Conservation (phyloP, 495 filamentous ascomycete genomes). For the Penicillium lividum region DNA sequence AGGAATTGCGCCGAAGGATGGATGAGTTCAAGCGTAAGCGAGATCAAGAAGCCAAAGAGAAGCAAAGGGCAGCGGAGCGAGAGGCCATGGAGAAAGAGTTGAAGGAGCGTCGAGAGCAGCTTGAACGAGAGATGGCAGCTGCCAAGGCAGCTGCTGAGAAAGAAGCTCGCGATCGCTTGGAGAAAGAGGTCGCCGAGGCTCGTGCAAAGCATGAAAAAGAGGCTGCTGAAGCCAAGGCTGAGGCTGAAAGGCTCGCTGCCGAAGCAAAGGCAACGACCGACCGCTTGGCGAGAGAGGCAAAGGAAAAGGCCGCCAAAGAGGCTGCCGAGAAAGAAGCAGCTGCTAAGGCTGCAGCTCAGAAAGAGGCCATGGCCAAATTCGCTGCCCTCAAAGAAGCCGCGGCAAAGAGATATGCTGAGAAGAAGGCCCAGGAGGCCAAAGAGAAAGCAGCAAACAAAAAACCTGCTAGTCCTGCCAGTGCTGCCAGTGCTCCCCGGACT, state of each 20-base stretch:
- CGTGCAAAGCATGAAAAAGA: constrained; percentile 38
- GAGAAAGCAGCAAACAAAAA: constrained; percentile 33
- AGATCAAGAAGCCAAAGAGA: constrained; percentile 47
- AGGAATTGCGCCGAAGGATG: constrained; percentile 56
- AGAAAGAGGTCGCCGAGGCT: constrained; percentile 39
- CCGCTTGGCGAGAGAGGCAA: constrained; percentile 42
- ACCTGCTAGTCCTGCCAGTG: constrained; percentile 29
- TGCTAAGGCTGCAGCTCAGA: constrained; percentile 44
- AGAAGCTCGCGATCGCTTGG: constrained; percentile 43
- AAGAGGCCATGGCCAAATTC: constrained; percentile 50
- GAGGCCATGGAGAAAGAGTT: constrained; percentile 55
- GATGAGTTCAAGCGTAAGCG: constrained; percentile 59
- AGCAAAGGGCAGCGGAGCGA: constrained; percentile 46
- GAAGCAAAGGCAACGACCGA: constrained; percentile 39
- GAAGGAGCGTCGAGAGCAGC: constrained; percentile 49
- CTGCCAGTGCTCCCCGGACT: constrained; percentile 37
- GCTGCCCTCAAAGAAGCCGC: constrained; percentile 48
- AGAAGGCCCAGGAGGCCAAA: constrained; percentile 44
- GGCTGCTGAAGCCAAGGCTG: constrained; percentile 33
- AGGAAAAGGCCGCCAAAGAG: constrained; percentile 37
- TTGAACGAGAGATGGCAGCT: constrained; percentile 49
- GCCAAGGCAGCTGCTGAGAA: constrained; percentile 48
- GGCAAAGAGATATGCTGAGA: constrained; percentile 47
- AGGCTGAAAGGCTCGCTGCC: constrained; percentile 23
- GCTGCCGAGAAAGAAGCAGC: constrained; percentile 49